phyloP scores from a whole-genome alignment of 371 early-diverging fungal genomes.

The Mucor circinelloides region DNA sequence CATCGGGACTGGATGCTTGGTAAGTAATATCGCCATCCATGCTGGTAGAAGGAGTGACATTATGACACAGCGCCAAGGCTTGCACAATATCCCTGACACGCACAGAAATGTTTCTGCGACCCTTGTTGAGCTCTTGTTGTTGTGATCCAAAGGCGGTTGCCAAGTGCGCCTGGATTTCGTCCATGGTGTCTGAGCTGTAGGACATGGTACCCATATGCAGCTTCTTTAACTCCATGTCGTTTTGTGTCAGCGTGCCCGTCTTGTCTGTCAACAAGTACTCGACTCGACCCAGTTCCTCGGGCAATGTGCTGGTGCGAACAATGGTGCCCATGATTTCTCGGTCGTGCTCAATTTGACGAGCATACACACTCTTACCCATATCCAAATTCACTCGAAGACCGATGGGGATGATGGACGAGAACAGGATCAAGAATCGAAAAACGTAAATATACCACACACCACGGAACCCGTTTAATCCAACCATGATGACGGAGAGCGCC shows the following conservation, averaged over 20 bases:
- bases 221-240: constrained; percentile 98
- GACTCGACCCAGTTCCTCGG: constrained; percentile 99
- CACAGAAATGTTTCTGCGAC: constrained; percentile 73
- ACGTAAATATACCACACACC: constrained; percentile 91
- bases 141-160: constrained; percentile 57
- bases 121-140: constrained; percentile 10
- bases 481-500: constrained; percentile 83
- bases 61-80: constrained; percentile 92
- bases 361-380: constrained; percentile 95
- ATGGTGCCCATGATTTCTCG: constrained; percentile 83
- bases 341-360: constrained; percentile 83
- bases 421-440: constrained; percentile 95
- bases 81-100: constrained; percentile 84
- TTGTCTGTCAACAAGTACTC: constrained; percentile 98
- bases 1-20: constrained; percentile 99
- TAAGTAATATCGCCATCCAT: constrained; percentile 67
- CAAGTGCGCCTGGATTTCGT: constrained; percentile 77
- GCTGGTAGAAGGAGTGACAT: constrained; percentile 74
- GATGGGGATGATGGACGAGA: constrained; percentile 98
- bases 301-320: constrained; percentile 94
- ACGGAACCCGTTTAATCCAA: constrained; percentile 88
- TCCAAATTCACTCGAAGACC: constrained; percentile 97
- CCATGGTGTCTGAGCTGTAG: constrained; percentile 89
- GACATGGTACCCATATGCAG: constrained; percentile 97
- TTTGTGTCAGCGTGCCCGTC: constrained; percentile 99